Percentiles rank a stretch among this genome's conserved stretches.
These are phyloP conservation scores for Carpinus fangiana DNA, from an alignment of 306 rosid genomes.

Conservation along the genomic window DNA sequence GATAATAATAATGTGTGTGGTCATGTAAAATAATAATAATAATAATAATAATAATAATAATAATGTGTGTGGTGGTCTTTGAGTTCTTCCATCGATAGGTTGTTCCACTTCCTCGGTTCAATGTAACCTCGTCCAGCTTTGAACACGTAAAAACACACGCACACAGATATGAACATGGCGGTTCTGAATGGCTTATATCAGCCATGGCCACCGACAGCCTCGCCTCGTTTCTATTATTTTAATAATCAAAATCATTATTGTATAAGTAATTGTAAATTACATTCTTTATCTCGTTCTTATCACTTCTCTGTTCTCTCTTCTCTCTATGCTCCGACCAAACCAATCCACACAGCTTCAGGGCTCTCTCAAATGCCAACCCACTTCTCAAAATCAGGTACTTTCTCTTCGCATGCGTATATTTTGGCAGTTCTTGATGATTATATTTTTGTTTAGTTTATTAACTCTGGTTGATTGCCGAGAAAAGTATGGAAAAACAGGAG, in stretches of 20 bases:
- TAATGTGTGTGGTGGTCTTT: too few species aligned
- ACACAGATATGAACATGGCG: constrained; percentile 44
- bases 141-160: not conserved
- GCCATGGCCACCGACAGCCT: constrained; percentile 47
- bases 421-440: not conserved
- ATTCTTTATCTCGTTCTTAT: constrained; percentile 30
- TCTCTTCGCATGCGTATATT: constrained; percentile 7
- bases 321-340: constrained; percentile 20
- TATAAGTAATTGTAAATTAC: constrained; percentile 30
- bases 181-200: constrained; percentile 54
- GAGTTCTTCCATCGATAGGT: too few species aligned
- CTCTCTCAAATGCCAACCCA: constrained; percentile 37
- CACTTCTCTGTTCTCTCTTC: constrained; percentile 35
- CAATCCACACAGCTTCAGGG: constrained; percentile 29
- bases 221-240: constrained; percentile 29
- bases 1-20: too few species aligned
- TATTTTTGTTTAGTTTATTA: constrained; percentile 15
- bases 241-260: constrained; percentile 7
- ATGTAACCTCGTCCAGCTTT: constrained; percentile 7
- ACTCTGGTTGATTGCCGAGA: not conserved
- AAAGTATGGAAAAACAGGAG: not conserved
- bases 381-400: constrained; percentile 57
- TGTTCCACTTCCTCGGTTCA: not conserved
- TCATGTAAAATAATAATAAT: too few species aligned
- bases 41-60: too few species aligned